Base-by-base conservation (phyloP, 192 early-diverging fungal genomes). In the Gonapodya prolifera region DNA sequence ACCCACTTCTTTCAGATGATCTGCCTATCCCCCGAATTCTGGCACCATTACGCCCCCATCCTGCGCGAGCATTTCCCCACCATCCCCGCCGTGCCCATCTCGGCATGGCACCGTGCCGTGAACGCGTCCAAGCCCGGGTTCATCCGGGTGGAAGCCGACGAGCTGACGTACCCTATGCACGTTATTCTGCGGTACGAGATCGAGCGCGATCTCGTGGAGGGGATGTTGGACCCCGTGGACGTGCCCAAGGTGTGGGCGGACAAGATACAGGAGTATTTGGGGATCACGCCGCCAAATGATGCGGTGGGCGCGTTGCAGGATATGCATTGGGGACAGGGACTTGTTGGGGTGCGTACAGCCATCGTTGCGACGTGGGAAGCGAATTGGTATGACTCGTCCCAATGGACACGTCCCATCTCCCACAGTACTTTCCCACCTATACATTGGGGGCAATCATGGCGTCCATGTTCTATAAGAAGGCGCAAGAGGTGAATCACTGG, bases 241-340 rank as follows among this genome's bases (percentile, higher is more conserved):
- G 69, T 83, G 35, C 83, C 83, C 8, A 13, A 35, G 16, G 29
- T 83, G 71, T 82, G 83, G 83, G 78, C 35, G 28, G 77, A 70
- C 34, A 82, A 82, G 77, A 81, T 83, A 79, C 80, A 80, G 69
- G 81, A 84, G 45, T 84, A 84, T 33, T 61, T 84, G 18, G 83
- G 82, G 45, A 33, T 83, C 34, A 80, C 78, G 18, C 77, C 81
- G 2, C 78, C 69, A 2, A 78, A 78, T 69, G 83, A 84, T 34
- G 70, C 75, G 1, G 16, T 71, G 1, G 83, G 83, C 29, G 79
- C 77, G 69, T 70, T 84, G 78, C 83, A 84, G 76, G 83, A 84
- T 61, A 80, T 76, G 16, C 83, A 84, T 35, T 84, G 83, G 83
- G 73, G 75, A 34, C 2, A 78, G 2, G 83, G 82, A 0, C n/a